Evolutionary conservation across 257 asterid species (phyloP).

Genomic region (Fraxinus anomala): DNA sequence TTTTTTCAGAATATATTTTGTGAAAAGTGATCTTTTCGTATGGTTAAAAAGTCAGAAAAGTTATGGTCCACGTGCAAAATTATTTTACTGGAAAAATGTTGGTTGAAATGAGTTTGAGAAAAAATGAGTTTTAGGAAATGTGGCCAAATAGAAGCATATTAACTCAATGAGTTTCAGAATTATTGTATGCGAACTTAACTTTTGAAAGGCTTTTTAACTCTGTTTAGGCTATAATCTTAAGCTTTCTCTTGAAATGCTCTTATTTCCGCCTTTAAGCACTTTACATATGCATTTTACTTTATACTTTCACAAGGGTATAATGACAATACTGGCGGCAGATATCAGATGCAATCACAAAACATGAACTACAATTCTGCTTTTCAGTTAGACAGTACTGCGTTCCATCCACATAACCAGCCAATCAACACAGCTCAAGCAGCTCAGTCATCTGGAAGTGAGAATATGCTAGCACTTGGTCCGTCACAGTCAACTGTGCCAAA

Average conservation of each 20-base stretch:
- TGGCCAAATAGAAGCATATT: neutral
- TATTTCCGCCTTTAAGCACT: too few species aligned
- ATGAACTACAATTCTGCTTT: constrained; percentile 53
- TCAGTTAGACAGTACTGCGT: constrained; percentile 48
- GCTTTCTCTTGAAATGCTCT: too few species aligned
- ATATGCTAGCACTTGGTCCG: constrained; percentile 62
- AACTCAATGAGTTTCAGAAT: neutral
- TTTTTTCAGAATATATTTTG: too few species aligned
- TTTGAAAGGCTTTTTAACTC: neutral
- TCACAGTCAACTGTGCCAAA: constrained; percentile 51
- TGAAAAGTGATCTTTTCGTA: too few species aligned
- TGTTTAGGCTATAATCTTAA: too few species aligned
- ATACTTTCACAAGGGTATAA: constrained; percentile 52
- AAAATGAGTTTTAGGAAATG: too few species aligned
- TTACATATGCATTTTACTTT: neutral
- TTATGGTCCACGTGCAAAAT: too few species aligned
- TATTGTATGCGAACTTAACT: neutral
- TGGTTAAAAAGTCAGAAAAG: too few species aligned
- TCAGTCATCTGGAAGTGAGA: constrained; percentile 51
- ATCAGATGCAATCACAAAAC: constrained; percentile 48
- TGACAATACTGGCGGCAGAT: constrained; percentile 49
- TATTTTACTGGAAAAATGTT: too few species aligned
- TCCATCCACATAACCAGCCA: constrained; percentile 50
- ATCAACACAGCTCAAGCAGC: constrained; percentile 47
- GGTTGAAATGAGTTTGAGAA: too few species aligned